phyloP scores from a whole-genome alignment of 1,284 basidiomycete species.

The Naganishia albida region DNA sequence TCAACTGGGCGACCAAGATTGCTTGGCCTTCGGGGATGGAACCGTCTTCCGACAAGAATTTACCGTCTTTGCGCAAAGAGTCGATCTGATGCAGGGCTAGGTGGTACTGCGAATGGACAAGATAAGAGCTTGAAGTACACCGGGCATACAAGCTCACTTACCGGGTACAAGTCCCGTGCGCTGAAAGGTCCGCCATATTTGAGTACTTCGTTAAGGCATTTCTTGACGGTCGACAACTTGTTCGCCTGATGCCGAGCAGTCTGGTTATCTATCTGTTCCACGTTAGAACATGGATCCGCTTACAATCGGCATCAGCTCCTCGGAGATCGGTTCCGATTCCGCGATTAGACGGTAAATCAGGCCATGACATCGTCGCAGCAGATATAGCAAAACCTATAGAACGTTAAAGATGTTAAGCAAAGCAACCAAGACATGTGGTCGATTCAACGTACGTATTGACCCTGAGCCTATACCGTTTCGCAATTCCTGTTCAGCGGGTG shows the following conservation, averaged over 20 bases:
- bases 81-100: slow-evolving; percentile 95
- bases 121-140: slow-evolving; percentile 9
- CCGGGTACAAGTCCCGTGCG: slow-evolving; percentile 91
- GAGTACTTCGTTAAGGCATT: slow-evolving; percentile 93
- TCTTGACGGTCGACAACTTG: slow-evolving; percentile 89
- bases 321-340: slow-evolving; percentile 98
- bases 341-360: slow-evolving; percentile 91
- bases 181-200: slow-evolving; percentile 96
- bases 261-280: too few relatives aligned
- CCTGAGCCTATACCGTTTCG: slow-evolving; percentile 37
- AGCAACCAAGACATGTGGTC: too few relatives aligned
- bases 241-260: slow-evolving; percentile 68
- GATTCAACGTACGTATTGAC: slow-evolving; percentile 43
- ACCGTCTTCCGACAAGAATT: slow-evolving; percentile 72
- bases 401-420: too few relatives aligned
- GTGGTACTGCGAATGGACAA: slow-evolving; percentile 69
- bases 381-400: slow-evolving; percentile 79
- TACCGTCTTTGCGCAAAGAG: slow-evolving; percentile 85
- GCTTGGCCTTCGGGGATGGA: slow-evolving; percentile 92
- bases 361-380: slow-evolving; percentile 92
- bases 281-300: slow-evolving; percentile 42
- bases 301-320: slow-evolving; percentile 95
- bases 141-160: slow-evolving; percentile 56
- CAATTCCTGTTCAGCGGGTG: background rate
- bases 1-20: slow-evolving; percentile 91